Percentiles rank a stretch among this genome's conserved stretches.
Conservation (phyloP, 2,329 filamentous ascomycete genomes). For the Verticillium albo-atrum region DNA sequence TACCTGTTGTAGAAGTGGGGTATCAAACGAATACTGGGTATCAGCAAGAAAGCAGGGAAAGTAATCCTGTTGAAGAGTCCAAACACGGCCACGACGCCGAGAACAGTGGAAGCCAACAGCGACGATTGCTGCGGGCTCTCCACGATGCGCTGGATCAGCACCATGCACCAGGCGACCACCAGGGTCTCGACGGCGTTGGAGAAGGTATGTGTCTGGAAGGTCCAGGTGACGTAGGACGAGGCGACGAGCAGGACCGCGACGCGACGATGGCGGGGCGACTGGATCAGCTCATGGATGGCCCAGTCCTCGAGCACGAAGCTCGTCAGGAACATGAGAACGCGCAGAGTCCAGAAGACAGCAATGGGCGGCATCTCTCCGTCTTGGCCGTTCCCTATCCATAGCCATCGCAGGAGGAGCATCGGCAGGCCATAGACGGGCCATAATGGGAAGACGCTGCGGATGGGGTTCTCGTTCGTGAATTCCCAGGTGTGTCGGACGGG, state of each 20-base stretch:
- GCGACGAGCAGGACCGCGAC: conserved; percentile 80
- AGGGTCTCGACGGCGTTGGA: conserved; percentile 96
- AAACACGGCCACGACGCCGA: conserved; percentile 78
- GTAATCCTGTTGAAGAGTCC: conserved; percentile 96
- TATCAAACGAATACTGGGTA: conserved; percentile 78
- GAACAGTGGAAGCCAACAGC: conserved; percentile 67
- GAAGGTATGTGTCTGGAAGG: conserved; percentile 96
- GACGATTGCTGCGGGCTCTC: conserved; percentile 74
- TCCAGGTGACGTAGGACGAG: conserved; percentile 98
- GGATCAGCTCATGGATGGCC: conserved; percentile 89
- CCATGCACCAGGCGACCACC: conserved; percentile 87
- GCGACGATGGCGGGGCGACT: conserved; percentile 65
- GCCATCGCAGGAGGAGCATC: conserved; percentile 87
- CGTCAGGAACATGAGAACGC: conserved; percentile 86
- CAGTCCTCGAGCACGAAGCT: conserved; percentile 98
- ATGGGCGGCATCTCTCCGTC: conserved; percentile 76
- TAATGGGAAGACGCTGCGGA: conserved; percentile 93
- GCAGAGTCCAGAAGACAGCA: conserved; percentile 83
- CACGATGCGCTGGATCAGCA: conserved; percentile 82
- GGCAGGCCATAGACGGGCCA: conserved; percentile 94
- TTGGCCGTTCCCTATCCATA: conserved; percentile 80
- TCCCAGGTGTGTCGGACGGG: conserved; percentile 92
- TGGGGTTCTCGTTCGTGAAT: conserved; percentile 81
- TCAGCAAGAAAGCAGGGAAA: conserved; percentile 85
- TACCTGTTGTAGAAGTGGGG: conserved; percentile 82